Evolutionary conservation across 163 green algal species (phyloP), one percentile per base, ranked within the genome.

Genomic region (Prototheca wickerhamii): DNA sequence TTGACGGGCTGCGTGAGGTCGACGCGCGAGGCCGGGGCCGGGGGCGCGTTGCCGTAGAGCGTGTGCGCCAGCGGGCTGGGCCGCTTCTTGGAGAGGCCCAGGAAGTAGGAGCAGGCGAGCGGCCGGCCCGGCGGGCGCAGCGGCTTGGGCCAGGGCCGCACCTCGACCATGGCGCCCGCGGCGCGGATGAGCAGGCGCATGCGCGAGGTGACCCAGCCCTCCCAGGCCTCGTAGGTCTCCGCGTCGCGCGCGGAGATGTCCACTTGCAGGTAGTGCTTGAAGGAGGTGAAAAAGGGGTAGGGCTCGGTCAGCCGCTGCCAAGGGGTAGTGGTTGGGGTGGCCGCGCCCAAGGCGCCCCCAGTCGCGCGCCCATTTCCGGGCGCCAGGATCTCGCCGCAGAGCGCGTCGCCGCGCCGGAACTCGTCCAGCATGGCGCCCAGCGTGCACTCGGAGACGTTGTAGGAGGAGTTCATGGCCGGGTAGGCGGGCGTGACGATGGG

Each of bases 401-500:
- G 40, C 26, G 77, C 70, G 31, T 86, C 77, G 23, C 76, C 75
- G 30, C 72, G 58, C 46, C 46, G 61, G 37, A 76, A 80, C 64
- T 80, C 73, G 30, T 73, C 79, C 34, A 78, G 82, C 77, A 94
- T 89, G n/a, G 95, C 76, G 29, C 80, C 67, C 44, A 91, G 76
- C 37, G 91, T 97, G 78, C 71, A 87, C 42, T 93, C 82, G 4
- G 81, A 92, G 4, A 98, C 92, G 66, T 95, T 98, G 83, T 96
- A 97, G 34, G 76, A 86, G 15, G 85, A 96, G 77, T 99, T 99
- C 80, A 95, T 92, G 56, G 82, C 87, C 1, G 93, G 93, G 77
- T 99, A 99, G 42, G 84, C 82, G 28, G 93, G 93, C 4, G 93
- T 99, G 81, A 99, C 97, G 76, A 99, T 95, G 43, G 93, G 93